phyloP scores from a whole-genome alignment of 2,329 filamentous ascomycete species.

The Sporothrix globosa region DNA sequence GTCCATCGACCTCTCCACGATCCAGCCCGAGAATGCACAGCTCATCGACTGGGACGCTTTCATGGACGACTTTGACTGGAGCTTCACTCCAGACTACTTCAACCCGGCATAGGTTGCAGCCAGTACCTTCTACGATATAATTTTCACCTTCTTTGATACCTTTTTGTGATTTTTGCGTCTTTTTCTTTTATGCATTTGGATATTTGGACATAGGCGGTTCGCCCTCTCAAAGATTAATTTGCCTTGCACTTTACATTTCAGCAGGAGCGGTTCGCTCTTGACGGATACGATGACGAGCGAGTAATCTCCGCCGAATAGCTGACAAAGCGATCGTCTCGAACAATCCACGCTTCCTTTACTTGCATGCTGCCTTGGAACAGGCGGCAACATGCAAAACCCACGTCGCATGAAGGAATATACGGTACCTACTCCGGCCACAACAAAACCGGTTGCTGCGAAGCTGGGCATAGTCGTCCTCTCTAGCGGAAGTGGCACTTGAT shows the following conservation, averaged over 20 bases:
- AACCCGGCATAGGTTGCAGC: constrained; percentile 31
- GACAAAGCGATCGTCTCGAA: background rate
- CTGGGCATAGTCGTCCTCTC: background rate
- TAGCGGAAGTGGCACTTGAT: background rate
- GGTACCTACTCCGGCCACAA: background rate
- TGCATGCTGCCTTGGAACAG: constrained; percentile 27
- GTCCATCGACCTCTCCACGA: constrained; percentile 32
- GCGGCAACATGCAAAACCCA: constrained; percentile 3
- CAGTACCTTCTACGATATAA: background rate
- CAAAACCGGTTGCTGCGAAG: background rate
- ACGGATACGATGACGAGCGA: background rate
- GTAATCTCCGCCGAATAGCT: background rate
- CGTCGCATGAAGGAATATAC: background rate
- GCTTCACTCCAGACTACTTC: constrained; percentile 40
- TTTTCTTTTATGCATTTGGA: background rate
- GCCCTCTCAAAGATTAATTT: background rate
- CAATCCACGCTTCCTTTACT: background rate
- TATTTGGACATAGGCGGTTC: background rate
- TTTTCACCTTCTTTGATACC: background rate
- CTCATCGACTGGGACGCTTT: constrained; percentile 56
- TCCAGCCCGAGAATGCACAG: constrained; percentile 42
- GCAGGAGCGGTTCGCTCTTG: background rate
- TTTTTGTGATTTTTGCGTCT: background rate
- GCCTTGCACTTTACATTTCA: background rate
- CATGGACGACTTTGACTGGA: constrained; percentile 57